Percentiles rank a stretch among this genome's conserved stretches.
These are phyloP conservation scores for Cytospora mali DNA, from an alignment of 2,329 filamentous ascomycete species.

Conservation along the genomic window DNA sequence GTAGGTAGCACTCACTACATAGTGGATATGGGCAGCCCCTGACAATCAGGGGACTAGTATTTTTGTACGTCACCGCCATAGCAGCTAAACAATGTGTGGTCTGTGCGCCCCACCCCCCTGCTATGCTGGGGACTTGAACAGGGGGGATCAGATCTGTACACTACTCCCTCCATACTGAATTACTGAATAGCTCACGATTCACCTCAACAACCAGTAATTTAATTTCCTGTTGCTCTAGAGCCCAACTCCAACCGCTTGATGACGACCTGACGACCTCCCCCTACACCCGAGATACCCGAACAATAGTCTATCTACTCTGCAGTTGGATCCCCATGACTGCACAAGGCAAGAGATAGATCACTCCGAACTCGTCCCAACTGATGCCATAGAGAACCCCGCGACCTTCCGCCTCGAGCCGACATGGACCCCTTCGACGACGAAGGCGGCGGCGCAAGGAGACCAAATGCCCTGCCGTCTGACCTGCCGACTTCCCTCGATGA, in stretches of 20 bases:
- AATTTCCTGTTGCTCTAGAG: background rate
- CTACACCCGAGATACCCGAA: background rate
- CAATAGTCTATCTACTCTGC: background rate
- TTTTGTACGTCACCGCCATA: background rate
- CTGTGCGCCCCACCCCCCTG: background rate
- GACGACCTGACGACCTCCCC: background rate
- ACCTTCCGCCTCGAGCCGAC: conserved; percentile 36
- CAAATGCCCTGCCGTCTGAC: conserved; percentile 71
- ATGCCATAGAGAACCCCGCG: conserved; percentile 19
- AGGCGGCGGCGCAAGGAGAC: conserved; percentile 46
- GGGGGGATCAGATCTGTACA: conserved; percentile 1
- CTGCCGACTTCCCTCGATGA: conserved; percentile 92
- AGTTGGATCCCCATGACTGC: conserved; percentile 11
- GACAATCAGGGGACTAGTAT: background rate
- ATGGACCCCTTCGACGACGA: conserved; percentile 54
- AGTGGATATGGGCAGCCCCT: background rate
- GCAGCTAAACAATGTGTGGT: background rate
- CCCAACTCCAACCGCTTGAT: background rate
- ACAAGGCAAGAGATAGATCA: conserved; percentile 6
- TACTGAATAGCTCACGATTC: background rate
- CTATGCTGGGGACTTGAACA: background rate
- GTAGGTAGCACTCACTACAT: no score
- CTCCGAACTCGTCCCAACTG: conserved; percentile 16
- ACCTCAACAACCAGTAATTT: background rate
- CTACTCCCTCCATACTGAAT: background rate